Conservation (phyloP, 1,284 basidiomycete species). For the Mycocalia duriaeana region DNA sequence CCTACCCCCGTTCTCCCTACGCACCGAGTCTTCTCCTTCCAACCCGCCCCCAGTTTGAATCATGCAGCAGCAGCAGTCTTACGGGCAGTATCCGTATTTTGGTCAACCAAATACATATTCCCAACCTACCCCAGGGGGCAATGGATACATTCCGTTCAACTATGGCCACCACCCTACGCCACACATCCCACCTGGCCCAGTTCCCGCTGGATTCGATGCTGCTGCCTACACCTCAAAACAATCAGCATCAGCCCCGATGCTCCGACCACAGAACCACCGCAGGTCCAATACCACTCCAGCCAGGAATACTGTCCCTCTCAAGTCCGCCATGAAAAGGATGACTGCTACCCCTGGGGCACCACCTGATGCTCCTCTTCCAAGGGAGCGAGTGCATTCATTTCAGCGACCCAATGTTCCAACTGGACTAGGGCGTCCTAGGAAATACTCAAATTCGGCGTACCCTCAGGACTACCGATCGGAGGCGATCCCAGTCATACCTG, state of each 20-base stretch:
- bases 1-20: not conserved
- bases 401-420: constrained; percentile 13
- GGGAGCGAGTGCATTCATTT: constrained; percentile 25
- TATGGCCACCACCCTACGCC: constrained; percentile 18
- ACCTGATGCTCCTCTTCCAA: constrained; percentile 13
- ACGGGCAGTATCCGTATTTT: constrained; percentile 9
- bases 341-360: constrained; percentile 17
- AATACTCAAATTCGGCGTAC: constrained; percentile 23
- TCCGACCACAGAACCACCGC: constrained; percentile 18
- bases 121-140: constrained; percentile 14
- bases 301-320: constrained; percentile 30
- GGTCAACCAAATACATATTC: not conserved
- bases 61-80: constrained; percentile 9
- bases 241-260: constrained; percentile 2
- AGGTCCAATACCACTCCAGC: constrained; percentile 13
- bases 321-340: constrained; percentile 61
- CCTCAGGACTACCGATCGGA: not conserved
- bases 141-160: constrained; percentile 27
- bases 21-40: not conserved
- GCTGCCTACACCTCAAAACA: constrained; percentile 18
- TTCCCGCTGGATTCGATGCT: constrained; percentile 23
- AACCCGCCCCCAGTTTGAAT: too few relatives aligned
- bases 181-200: constrained; percentile 23
- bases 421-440: constrained; percentile 15
- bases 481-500: too few relatives aligned